Evolutionary conservation across 164 flowering plant species (phyloP).

Genomic region (Aristolochia californica): DNA sequence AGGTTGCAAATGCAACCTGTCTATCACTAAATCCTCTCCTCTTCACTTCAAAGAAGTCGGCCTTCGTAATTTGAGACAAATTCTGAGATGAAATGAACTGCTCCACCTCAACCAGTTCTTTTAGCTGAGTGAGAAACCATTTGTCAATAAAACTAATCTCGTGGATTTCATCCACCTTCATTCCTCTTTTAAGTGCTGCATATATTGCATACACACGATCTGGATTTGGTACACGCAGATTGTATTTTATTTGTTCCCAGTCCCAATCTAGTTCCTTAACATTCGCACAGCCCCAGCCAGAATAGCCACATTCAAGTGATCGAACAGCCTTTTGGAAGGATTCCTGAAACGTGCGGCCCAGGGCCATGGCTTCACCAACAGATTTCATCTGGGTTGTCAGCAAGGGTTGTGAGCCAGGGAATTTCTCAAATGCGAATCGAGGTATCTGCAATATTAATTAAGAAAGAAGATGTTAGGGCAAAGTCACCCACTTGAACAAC

Average conservation of each 20-base stretch:
- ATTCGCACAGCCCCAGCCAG: conserved; percentile 86
- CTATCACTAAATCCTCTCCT: conserved; percentile 90
- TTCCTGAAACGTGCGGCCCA: conserved; percentile 97
- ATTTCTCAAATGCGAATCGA: conserved; percentile 95
- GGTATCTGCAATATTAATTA: conserved; percentile 60
- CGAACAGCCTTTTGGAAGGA: conserved; percentile 95
- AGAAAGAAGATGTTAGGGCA: not conserved
- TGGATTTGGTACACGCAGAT: conserved; percentile 81
- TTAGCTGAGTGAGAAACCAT: conserved; percentile 92
- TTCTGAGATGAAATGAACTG: conserved; percentile 41
- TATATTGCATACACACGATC: conserved; percentile 83
- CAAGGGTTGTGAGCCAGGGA: conserved; percentile 84
- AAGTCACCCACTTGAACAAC: no score
- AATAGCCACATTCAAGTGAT: conserved; percentile 70
- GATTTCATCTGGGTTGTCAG: conserved; percentile 98
- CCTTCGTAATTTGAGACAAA: conserved; percentile 50
- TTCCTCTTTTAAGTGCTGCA: conserved; percentile 92
- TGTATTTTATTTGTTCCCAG: conserved; percentile 78
- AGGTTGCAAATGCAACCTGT: conserved; percentile 88
- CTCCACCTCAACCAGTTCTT: conserved; percentile 81
- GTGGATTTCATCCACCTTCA: conserved; percentile 80
- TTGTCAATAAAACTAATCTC: conserved; percentile 70
- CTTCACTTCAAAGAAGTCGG: conserved; percentile 76
- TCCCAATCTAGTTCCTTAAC: conserved; percentile 82
- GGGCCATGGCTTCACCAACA: conserved; percentile 94